Evolutionary conservation across 78 protist genomes (phyloP), one percentile per base, ranked within the genome.

Genomic region (Polysphondylium violaceum): DNA sequence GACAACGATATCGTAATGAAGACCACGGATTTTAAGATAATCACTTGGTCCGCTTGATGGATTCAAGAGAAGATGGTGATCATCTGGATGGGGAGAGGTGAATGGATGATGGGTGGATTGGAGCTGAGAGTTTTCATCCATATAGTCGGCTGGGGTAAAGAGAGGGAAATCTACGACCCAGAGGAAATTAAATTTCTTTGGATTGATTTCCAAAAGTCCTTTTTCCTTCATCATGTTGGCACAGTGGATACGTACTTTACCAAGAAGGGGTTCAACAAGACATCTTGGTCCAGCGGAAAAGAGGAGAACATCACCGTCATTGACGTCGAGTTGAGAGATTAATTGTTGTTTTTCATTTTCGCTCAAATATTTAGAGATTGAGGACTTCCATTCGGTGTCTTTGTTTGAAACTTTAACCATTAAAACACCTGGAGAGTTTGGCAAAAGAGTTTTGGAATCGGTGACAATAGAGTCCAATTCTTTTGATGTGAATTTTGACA

Each of bases 121-220:
- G 3, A 91, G 14, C 27, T 74, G 41, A 16, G 85, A 74, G 6
- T 36, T 29, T 11, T 87, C 96, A 36, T 33, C 25, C 36, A 68
- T 25, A 33, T 74, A 86, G 38, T 60, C 81, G 1, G 65, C 5
- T 27, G 89, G 89, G 33, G 83, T 95, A 60, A 95, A 96, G 31
- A 95, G 69, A 4, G 98, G 98, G 87, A 95, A 97, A 63, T 97
- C 97, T 0, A n/a, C 87, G 17, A 96, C 96, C 97, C 97, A 96
- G 65, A 97, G 36, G 76, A 97, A 94, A 59, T 95, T 78, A 61
- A 76, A 94, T 91, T 88, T 59, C 25, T 79, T 47, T 73, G 72
- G 91, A 73, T 79, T 41, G 25, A 90, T 29, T 68, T 33, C 14
- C 16, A 95, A 29, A 0, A 59, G 25, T 27, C 67, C 64, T 27